These are phyloP conservation scores for Epichloe amarillans DNA, from an alignment of 2,329 filamentous ascomycete genomes.

Conservation along the genomic window DNA sequence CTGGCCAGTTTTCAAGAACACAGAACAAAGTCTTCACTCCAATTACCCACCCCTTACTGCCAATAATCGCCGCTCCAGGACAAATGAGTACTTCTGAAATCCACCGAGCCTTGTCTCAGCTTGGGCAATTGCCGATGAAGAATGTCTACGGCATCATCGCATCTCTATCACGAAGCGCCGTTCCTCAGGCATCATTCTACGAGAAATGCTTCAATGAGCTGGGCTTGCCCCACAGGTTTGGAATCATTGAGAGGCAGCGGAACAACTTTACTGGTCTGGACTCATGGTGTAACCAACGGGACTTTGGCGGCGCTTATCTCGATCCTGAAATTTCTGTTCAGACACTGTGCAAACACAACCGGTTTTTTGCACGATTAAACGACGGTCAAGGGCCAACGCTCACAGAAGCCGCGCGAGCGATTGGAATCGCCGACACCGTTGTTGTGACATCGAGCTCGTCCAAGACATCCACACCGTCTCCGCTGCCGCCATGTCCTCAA, in stretches of 20 bases:
- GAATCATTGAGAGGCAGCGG: conserved; percentile 57
- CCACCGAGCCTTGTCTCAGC: conserved; percentile 62
- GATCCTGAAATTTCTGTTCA: conserved; percentile 55
- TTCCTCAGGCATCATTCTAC: conserved; percentile 70
- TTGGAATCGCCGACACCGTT: conserved; percentile 73
- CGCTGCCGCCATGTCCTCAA: conserved; percentile 34
- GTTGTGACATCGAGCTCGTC: conserved; percentile 41
- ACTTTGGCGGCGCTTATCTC: conserved; percentile 73
- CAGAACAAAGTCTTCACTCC: conserved; percentile 79
- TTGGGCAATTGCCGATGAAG: conserved; percentile 69
- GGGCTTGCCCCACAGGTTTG: conserved; percentile 72
- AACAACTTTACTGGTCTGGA: conserved; percentile 55
- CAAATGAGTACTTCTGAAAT: conserved; percentile 80
- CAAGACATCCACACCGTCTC: conserved; percentile 30
- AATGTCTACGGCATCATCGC: conserved; percentile 71
- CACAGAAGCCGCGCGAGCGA: conserved; percentile 64
- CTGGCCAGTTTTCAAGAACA: conserved; percentile 72
- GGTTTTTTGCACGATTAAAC: conserved; percentile 37
- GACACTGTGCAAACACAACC: conserved; percentile 43
- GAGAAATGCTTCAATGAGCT: conserved; percentile 74
- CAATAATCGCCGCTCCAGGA: conserved; percentile 72
- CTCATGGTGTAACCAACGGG: conserved; percentile 55
- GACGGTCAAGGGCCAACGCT: conserved; percentile 41
- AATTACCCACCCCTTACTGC: conserved; percentile 73
- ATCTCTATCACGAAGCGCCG: conserved; percentile 46